Conservation (phyloP, 192 early-diverging fungal genomes). For the Polychytrium aggregatum region DNA sequence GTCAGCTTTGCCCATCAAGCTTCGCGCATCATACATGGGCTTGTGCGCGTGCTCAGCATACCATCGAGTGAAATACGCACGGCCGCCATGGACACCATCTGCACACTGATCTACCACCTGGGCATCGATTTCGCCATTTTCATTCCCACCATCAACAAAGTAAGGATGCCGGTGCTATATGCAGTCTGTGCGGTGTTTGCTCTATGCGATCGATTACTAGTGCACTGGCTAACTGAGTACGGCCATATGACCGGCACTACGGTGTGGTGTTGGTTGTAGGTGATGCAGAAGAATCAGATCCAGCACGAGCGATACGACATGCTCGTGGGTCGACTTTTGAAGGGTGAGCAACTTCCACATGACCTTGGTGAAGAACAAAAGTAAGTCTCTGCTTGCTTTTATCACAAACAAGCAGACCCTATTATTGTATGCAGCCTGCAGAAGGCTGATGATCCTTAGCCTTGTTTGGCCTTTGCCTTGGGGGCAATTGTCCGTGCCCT, state of each 20-base stretch:
- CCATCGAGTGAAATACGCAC: slow-evolving; percentile 38
- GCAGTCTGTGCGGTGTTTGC: too few relatives aligned
- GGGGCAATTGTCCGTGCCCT: too few relatives aligned
- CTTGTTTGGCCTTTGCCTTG: too few relatives aligned
- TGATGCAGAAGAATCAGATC: slow-evolving; percentile 50
- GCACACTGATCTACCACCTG: slow-evolving; percentile 71
- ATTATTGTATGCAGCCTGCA: too few relatives aligned
- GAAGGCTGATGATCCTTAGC: too few relatives aligned
- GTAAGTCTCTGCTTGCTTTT: too few relatives aligned
- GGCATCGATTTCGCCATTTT: slow-evolving; percentile 78
- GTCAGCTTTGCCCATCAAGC: slow-evolving; percentile 78
- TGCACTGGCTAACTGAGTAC: too few relatives aligned
- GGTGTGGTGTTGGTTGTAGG: too few relatives aligned
- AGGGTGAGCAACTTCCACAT: slow-evolving; percentile 62
- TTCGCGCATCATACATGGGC: slow-evolving; percentile 73
- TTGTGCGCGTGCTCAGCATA: slow-evolving; percentile 62
- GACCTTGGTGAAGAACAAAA: slow-evolving; percentile 44
- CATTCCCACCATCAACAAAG: slow-evolving; percentile 76
- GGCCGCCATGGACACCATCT: slow-evolving; percentile 70
- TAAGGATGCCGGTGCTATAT: slow-evolving; percentile 17
- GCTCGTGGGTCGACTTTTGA: slow-evolving; percentile 62
- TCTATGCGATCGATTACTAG: too few relatives aligned
- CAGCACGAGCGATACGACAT: slow-evolving; percentile 61
- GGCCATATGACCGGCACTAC: too few relatives aligned
- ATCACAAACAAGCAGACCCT: slow-evolving; percentile 1